These are phyloP conservation scores for Lentinula aciculospora DNA, from an alignment of 768 basidiomycete species.

Conservation along the genomic window DNA sequence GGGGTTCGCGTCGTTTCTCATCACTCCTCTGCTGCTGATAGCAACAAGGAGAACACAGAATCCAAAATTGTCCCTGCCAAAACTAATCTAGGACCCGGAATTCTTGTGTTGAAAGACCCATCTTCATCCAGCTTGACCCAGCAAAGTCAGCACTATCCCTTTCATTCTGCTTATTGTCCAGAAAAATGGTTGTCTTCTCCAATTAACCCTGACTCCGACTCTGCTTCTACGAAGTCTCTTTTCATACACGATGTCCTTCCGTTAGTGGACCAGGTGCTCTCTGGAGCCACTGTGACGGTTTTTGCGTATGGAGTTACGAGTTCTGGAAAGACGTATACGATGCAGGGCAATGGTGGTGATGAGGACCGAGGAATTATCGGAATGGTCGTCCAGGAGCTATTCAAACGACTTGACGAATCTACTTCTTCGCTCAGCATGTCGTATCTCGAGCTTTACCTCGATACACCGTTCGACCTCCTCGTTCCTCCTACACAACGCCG, in stretches of 20 bases:
- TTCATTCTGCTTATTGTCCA: slow-evolving; percentile 1
- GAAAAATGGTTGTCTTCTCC: neutral
- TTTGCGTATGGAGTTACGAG: slow-evolving; percentile 92
- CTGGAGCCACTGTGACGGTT: slow-evolving; percentile 58
- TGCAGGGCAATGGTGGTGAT: slow-evolving; percentile 64
- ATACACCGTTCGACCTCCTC: slow-evolving; percentile 87
- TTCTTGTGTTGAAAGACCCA: neutral
- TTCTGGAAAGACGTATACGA: slow-evolving; percentile 89
- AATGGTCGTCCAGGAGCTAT: slow-evolving; percentile 51
- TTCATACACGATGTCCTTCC: neutral
- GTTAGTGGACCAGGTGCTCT: neutral
- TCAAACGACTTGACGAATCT: neutral
- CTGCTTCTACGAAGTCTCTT: neutral
- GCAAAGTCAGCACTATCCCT: slow-evolving; percentile 1
- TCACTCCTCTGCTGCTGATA: neutral
- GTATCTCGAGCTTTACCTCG: slow-evolving; percentile 90
- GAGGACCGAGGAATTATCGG: slow-evolving; percentile 77
- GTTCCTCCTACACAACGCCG: slow-evolving; percentile 45
- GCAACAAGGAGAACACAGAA: neutral
- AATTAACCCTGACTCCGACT: neutral
- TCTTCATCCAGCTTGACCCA: neutral
- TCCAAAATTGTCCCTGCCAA: neutral
- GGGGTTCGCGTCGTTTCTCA: neutral
- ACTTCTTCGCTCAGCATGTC: slow-evolving; percentile 27
- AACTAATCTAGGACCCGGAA: neutral